Percentiles rank a stretch among this genome's conserved stretches.
phyloP scores from a whole-genome alignment of 495 filamentous ascomycete species.

The Daldinia grandis region DNA sequence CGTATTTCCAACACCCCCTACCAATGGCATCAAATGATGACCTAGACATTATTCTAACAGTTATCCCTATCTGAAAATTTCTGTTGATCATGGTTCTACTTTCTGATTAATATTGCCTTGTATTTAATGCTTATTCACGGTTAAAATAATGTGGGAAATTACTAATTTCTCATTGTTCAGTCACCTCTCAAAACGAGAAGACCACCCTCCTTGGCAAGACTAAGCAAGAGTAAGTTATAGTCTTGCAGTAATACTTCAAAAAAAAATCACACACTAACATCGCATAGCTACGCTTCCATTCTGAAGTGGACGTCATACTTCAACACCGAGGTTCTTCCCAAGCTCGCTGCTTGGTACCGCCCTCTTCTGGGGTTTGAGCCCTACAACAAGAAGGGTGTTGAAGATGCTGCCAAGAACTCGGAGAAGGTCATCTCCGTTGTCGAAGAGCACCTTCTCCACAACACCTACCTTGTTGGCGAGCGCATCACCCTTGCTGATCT shows the following conservation, averaged over 20 bases:
- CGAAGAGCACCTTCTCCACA: constrained; percentile 85
- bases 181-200: constrained; percentile 99
- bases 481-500: constrained; percentile 95
- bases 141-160: constrained; percentile 39
- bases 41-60: constrained; percentile 74
- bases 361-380: constrained; percentile 81
- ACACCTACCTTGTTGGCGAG: constrained; percentile 98
- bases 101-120: constrained; percentile 58
- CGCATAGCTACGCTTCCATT: constrained; percentile 82
- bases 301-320: constrained; percentile 91
- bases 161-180: constrained; percentile 61
- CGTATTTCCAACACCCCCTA: constrained; percentile 18
- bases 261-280: constrained; percentile 33
- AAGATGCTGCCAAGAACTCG: constrained; percentile 73
- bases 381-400: constrained; percentile 98
- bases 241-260: background rate
- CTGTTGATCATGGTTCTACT: constrained; percentile 78
- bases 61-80: constrained; percentile 99
- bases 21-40: constrained; percentile 73
- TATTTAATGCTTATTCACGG: constrained; percentile 21
- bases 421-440: constrained; percentile 73
- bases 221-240: constrained; percentile 85
- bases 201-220: constrained; percentile 98
- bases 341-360: constrained; percentile 84
- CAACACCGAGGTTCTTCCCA: constrained; percentile 81